A percentile compares a stretch with the other conserved stretches of the same genome.
These are phyloP conservation scores for Fomitopsis schrenkii DNA, from an alignment of 1,284 basidiomycete genomes.

Conservation along the genomic window DNA sequence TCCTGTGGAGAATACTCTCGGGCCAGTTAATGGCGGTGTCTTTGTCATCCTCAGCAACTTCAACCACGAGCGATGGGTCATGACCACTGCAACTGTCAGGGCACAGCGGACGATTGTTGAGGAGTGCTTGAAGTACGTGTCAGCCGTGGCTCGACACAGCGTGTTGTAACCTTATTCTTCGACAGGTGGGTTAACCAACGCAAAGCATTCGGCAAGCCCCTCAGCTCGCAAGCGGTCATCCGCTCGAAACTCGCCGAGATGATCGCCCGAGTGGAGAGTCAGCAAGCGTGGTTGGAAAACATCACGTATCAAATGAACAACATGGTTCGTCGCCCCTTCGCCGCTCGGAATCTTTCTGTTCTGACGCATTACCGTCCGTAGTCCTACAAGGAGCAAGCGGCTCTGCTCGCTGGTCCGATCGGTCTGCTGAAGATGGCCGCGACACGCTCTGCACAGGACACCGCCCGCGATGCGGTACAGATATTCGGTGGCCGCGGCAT, in stretches of 20 bases:
- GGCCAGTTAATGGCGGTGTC: slow-evolving; percentile 78
- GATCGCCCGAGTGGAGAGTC: slow-evolving; percentile 79
- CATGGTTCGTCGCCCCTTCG: slow-evolving; percentile 46
- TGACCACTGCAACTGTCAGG: slow-evolving; percentile 60
- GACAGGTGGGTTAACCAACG: slow-evolving; percentile 71
- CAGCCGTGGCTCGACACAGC: slow-evolving; percentile 7
- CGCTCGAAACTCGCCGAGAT: slow-evolving; percentile 81
- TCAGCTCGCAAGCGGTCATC: slow-evolving; percentile 81
- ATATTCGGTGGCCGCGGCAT: slow-evolving; percentile 51
- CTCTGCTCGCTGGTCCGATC: slow-evolving; percentile 36
- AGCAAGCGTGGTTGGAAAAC: slow-evolving; percentile 87
- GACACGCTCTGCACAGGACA: slow-evolving; percentile 27
- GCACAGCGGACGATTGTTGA: slow-evolving; percentile 58
- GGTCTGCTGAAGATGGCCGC: slow-evolving; percentile 28
- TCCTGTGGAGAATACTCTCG: slow-evolving; percentile 83
- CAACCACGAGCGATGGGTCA: slow-evolving; percentile 72
- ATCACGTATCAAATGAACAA: slow-evolving; percentile 91
- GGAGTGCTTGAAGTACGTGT: slow-evolving; percentile 59
- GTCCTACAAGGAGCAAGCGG: slow-evolving; percentile 37
- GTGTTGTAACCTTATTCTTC: background rate
- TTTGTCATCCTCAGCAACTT: slow-evolving; percentile 77
- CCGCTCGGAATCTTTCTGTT: background rate
- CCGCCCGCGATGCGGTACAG: slow-evolving; percentile 46
- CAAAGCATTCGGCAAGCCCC: slow-evolving; percentile 83
- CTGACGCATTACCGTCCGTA: slow-evolving; percentile 1